Evolutionary conservation across 2,329 filamentous ascomycete species (phyloP), one percentile per base, ranked within the genome.

Genomic region (Trichoderma endophyticum): DNA sequence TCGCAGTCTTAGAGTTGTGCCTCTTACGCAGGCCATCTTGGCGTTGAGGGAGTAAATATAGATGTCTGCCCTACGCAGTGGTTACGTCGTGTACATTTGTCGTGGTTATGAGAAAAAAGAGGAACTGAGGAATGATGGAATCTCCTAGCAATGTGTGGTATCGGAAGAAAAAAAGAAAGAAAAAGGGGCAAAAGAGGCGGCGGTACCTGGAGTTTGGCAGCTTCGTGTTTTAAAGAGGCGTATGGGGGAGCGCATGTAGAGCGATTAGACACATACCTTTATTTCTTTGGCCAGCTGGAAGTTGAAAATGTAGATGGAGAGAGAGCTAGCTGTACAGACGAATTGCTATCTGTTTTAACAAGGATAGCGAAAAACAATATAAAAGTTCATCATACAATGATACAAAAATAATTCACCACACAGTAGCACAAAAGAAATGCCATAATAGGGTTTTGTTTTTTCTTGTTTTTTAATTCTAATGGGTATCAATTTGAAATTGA

Each of bases 1-100:
- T 2, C 82, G 86, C 73, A 89, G 87, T 75, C 76, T 90, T 79
- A 82, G 86, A 72, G 84, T 90, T 15, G 85, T 90, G 60, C 86
- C 87, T 59, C 79, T 90, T 71, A 88, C 83, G 28, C 86, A 88
- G 78, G 88, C 88, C 9, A 80, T 90, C 71, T 86, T 87, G 79
- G 88, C 88, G n/a, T 76, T 88, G 74, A 81, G 79, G 61, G 84
- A 86, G 75, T 86, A 74, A 85, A 14, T 24, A 21, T 56, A 24
- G 57, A 28, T 39, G 12, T 12, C n/a, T 18, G 24, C 21, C 12
- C 7, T 32, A 15, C 21, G 6, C 9, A 21, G 30, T 56, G 8
- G 14, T n/a, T 26, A 8, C 28, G n/a, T 30, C 21, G 28, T 56
- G 54, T 30, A 36, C n/a, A 24, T 8, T 12, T 24, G 56, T 36